Conservation (phyloP, 176 grass and related monocot species). For the Musa acuminata region DNA sequence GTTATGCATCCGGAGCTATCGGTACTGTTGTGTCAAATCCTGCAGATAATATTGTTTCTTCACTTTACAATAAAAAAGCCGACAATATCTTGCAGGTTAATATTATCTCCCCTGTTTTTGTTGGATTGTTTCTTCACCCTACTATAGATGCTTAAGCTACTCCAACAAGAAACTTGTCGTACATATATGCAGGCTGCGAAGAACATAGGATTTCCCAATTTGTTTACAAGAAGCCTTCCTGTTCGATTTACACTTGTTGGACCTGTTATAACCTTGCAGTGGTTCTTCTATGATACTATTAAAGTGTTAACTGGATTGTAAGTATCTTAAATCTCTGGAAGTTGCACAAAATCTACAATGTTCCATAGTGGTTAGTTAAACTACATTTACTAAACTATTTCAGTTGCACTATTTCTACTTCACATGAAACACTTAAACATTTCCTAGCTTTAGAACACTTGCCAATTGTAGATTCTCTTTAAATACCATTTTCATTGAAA, state of each 20-base stretch:
- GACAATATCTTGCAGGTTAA: slow-evolving; percentile 52
- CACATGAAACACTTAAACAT: neutral
- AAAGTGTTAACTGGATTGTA: slow-evolving; percentile 88
- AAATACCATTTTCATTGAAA: too few relatives aligned
- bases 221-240: slow-evolving; percentile 89
- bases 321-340: slow-evolving; percentile 31
- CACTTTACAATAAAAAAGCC: slow-evolving; percentile 92
- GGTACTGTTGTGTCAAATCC: slow-evolving; percentile 89
- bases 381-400: neutral
- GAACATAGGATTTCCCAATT: slow-evolving; percentile 60
- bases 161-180: neutral
- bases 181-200: slow-evolving; percentile 51
- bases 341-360: slow-evolving; percentile 6
- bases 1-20: slow-evolving; percentile 71
- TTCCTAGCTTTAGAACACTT: too few relatives aligned
- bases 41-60: slow-evolving; percentile 88
- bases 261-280: slow-evolving; percentile 83
- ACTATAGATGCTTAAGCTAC: neutral
- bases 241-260: slow-evolving; percentile 79
- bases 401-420: neutral
- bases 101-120: slow-evolving; percentile 14
- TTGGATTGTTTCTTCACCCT: neutral
- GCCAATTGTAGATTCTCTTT: too few relatives aligned
- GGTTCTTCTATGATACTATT: slow-evolving; percentile 93
- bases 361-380: neutral